phyloP scores from a whole-genome alignment of 257 asterid species.

The Solanum virginianum region DNA sequence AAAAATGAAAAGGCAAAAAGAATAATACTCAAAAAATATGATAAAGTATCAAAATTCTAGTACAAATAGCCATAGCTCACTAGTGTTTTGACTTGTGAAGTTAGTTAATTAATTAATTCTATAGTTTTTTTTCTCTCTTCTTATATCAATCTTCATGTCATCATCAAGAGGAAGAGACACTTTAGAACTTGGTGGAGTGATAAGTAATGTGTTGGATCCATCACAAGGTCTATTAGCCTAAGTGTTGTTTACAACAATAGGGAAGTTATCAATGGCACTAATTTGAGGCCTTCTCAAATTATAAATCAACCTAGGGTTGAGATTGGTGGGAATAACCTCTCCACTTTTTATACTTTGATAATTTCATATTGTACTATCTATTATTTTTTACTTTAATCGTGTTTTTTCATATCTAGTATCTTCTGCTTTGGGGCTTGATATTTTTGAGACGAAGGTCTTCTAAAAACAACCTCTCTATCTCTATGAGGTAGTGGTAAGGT shows the following conservation, averaged over 20 bases:
- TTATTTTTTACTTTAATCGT: not conserved
- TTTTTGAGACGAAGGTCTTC: no score
- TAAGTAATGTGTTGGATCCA: slow-evolving; percentile 63
- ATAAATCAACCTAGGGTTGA: slow-evolving; percentile 59
- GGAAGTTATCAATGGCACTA: slow-evolving; percentile 45
- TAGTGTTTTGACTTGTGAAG: not conserved
- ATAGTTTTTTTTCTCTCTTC: not conserved
- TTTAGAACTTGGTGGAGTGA: slow-evolving; percentile 47
- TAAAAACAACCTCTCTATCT: no score
- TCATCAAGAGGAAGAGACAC: slow-evolving; percentile 31
- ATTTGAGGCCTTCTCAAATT: slow-evolving; percentile 52
- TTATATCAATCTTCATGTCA: slow-evolving; percentile 13
- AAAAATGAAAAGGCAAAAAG: not conserved
- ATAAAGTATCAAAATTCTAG: not conserved
- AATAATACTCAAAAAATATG: not conserved
- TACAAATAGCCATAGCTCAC: not conserved
- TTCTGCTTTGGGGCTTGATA: no score
- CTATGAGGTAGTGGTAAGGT: no score
- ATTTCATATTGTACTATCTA: not conserved
- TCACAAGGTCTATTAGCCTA: slow-evolving; percentile 35
- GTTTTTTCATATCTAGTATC: no score
- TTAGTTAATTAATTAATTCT: not conserved
- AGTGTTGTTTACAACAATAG: slow-evolving; percentile 24
- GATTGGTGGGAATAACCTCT: slow-evolving; percentile 59
- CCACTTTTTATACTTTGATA: slow-evolving; percentile 61